Percentiles rank a stretch among this genome's conserved stretches.
Conservation (phyloP, 1,139 yeast species). For the Insectozyma bohioensis region DNA sequence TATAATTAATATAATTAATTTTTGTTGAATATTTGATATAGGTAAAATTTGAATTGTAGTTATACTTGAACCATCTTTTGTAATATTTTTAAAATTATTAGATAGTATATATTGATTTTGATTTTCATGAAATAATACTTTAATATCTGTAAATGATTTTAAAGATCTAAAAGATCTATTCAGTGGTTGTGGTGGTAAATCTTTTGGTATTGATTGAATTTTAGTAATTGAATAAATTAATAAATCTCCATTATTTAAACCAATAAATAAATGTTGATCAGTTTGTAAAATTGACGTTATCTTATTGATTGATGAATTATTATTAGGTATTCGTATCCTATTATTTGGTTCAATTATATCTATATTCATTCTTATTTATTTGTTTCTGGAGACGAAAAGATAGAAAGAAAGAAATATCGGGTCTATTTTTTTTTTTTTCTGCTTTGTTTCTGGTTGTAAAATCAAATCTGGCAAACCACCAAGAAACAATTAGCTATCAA, state of each 20-base stretch:
- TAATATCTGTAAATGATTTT: constrained; percentile 28
- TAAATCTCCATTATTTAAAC: constrained; percentile 39
- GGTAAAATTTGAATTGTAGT: constrained; percentile 20
- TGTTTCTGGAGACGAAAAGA: neutral
- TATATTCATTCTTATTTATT: constrained; percentile 29
- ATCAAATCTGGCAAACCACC: too few relatives aligned
- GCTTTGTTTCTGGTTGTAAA: too few relatives aligned
- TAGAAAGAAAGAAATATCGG: constrained; percentile 6
- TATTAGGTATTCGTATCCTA: constrained; percentile 25
- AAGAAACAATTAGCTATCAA: too few relatives aligned
- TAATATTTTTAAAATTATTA: constrained; percentile 23
- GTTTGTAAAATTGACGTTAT: constrained; percentile 26
- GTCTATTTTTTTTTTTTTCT: too few relatives aligned
- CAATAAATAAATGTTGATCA: constrained; percentile 29
- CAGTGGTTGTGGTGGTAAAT: constrained; percentile 6
- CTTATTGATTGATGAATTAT: constrained; percentile 12
- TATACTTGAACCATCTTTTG: constrained; percentile 22
- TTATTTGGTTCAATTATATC: constrained; percentile 34
- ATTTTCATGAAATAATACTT: constrained; percentile 12
- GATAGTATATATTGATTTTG: constrained; percentile 8
- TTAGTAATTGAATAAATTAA: constrained; percentile 7
- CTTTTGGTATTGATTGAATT: constrained; percentile 1
- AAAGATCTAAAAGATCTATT: constrained; percentile 12
- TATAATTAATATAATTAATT: constrained; percentile 29
- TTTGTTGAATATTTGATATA: constrained; percentile 18